Evolutionary conservation across 2,329 filamentous ascomycete species (phyloP).

Genomic region (Allantophomopsis lycopodina): DNA sequence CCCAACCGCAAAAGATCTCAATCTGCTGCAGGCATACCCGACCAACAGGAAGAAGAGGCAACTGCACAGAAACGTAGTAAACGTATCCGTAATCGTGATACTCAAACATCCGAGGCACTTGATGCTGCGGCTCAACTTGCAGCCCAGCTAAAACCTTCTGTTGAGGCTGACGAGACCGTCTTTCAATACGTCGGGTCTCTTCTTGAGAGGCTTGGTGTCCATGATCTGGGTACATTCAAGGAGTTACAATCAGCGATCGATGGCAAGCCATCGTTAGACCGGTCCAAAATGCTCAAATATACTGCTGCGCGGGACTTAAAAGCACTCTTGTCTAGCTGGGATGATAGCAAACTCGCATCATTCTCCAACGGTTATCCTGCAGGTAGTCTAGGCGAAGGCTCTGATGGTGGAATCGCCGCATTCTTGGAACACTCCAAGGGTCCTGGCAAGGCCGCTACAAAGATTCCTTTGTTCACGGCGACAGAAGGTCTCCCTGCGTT

Average conservation of each 20-base stretch:
- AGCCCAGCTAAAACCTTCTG: slow-evolving; percentile 31
- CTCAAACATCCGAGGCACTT: slow-evolving; percentile 33
- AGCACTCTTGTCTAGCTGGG: slow-evolving; percentile 21
- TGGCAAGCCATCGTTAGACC: slow-evolving; percentile 5
- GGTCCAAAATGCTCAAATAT: slow-evolving; percentile 9
- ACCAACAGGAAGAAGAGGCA: slow-evolving; percentile 41
- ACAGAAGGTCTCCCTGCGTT: slow-evolving; percentile 37
- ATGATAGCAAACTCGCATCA: slow-evolving; percentile 21
- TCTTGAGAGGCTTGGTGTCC: slow-evolving; percentile 14
- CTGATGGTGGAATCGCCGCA: slow-evolving; percentile 33
- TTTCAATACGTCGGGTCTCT: slow-evolving; percentile 15
- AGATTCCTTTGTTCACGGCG: slow-evolving; percentile 36
- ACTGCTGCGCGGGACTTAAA: slow-evolving; percentile 21
- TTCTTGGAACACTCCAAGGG: slow-evolving; percentile 51
- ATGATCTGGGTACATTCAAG: slow-evolving; percentile 14
- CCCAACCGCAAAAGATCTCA: slow-evolving; percentile 46
- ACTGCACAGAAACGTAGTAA: slow-evolving; percentile 50
- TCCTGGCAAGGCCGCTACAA: slow-evolving; percentile 32
- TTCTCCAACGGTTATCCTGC: slow-evolving; percentile 16
- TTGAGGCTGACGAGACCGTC: slow-evolving; percentile 14
- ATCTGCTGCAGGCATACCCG: slow-evolving; percentile 42
- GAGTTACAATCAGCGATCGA: slow-evolving; percentile 13
- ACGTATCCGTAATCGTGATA: slow-evolving; percentile 46
- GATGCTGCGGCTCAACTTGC: slow-evolving; percentile 38
- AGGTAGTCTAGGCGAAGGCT: slow-evolving; percentile 16